These are phyloP conservation scores for Sphagnum contortum DNA, from an alignment of 225 moss, liverwort and hornwort genomes.

Conservation along the genomic window DNA sequence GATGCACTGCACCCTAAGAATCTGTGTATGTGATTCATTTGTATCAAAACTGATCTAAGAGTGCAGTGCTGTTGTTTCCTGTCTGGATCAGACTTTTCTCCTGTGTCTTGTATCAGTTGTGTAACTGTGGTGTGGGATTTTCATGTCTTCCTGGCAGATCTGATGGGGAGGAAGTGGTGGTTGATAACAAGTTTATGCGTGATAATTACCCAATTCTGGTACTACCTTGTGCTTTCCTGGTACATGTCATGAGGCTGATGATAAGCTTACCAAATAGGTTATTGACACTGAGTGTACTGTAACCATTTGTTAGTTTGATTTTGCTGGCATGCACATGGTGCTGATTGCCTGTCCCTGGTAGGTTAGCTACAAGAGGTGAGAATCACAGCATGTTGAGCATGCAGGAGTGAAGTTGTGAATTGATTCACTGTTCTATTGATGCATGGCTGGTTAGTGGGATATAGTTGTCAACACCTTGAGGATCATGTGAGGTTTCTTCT, in stretches of 20 bases:
- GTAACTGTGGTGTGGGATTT: no score
- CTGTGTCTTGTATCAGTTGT: no score
- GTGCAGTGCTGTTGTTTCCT: slow-evolving; percentile 12
- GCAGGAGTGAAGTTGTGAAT: no score
- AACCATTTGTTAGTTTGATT: slow-evolving; percentile 2
- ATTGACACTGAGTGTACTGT: not conserved
- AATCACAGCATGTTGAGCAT: no score
- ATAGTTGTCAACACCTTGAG: no score
- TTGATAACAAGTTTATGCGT: slow-evolving; percentile 93
- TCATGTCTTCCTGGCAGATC: slow-evolving; percentile 31
- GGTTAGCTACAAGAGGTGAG: no score
- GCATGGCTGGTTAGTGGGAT: no score
- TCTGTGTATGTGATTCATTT: not conserved
- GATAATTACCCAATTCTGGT: slow-evolving; percentile 82
- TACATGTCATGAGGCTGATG: not conserved
- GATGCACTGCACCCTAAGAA: not conserved
- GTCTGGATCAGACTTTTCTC: not conserved
- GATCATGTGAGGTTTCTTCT: no score
- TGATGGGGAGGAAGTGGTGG: slow-evolving; percentile 79
- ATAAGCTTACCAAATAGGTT: not conserved
- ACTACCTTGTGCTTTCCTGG: slow-evolving; percentile 7
- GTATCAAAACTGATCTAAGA: not conserved
- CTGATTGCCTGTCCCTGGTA: no score
- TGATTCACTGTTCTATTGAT: no score
- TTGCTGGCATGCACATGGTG: not conserved